Evolutionary conservation across 2,329 filamentous ascomycete species (phyloP).

Genomic region (Sordariomycetes sp.): DNA sequence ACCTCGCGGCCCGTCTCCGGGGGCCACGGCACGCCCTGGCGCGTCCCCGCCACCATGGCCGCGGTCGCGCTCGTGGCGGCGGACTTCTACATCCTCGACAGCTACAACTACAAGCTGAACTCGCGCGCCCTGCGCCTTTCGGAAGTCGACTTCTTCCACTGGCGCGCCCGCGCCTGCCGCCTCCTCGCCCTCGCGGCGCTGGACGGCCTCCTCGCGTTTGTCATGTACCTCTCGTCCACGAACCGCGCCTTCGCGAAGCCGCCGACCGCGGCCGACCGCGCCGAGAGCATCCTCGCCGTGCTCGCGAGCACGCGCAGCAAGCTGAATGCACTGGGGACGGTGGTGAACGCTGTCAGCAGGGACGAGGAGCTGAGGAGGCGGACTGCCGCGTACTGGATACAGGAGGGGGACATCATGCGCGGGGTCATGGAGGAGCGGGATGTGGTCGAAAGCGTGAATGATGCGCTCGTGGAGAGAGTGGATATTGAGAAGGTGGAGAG

Average conservation of each 20-base stretch:
- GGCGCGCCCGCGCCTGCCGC: conserved; percentile 55
- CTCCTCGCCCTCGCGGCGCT: conserved; percentile 52
- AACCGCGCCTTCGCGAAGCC: conserved; percentile 64
- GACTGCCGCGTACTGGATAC: conserved; percentile 67
- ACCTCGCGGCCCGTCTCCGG: conserved; percentile 62
- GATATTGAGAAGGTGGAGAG: conserved; percentile 49
- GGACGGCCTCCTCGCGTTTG: conserved; percentile 50
- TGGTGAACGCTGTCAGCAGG: conserved; percentile 69
- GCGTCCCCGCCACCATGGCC: conserved; percentile 55
- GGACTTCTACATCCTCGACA: conserved; percentile 56
- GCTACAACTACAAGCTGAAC: conserved; percentile 58
- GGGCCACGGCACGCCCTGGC: conserved; percentile 55
- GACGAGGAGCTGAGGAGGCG: conserved; percentile 60
- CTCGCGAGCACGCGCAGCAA: conserved; percentile 54
- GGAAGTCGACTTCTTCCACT: conserved; percentile 63
- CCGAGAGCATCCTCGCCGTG: conserved; percentile 46
- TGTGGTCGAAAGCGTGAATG: conserved; percentile 60
- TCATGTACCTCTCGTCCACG: conserved; percentile 69
- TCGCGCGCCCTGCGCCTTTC: conserved; percentile 46
- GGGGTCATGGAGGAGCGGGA: conserved; percentile 71
- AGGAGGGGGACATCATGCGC: conserved; percentile 61
- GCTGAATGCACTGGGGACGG: conserved; percentile 60
- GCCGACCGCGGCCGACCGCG: conserved; percentile 50
- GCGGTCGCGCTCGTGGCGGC: conserved; percentile 45
- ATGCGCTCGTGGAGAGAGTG: conserved; percentile 53